Conservation (phyloP, 2,329 filamentous ascomycete genomes). For the Ceratocystis alfenasii region DNA sequence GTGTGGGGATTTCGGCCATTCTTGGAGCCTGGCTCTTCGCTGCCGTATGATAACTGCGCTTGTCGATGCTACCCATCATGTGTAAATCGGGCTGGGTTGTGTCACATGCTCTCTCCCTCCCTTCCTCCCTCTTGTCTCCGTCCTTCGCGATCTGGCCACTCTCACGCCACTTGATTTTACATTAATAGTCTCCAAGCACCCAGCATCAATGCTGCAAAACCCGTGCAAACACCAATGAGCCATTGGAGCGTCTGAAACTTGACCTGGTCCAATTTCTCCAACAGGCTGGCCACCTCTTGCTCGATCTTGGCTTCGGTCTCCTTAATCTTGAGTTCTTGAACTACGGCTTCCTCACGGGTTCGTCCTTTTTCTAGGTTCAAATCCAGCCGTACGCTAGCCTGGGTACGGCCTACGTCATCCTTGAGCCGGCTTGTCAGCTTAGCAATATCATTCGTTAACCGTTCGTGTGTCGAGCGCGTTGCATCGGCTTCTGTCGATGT, state of each 20-base stretch:
- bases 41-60: not conserved
- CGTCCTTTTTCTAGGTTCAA: slow-evolving; percentile 93
- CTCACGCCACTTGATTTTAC: slow-evolving; percentile 30
- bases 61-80: not conserved
- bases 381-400: slow-evolving; percentile 83
- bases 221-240: slow-evolving; percentile 76
- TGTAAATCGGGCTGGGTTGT: not conserved
- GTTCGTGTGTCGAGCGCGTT: slow-evolving; percentile 80
- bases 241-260: slow-evolving; percentile 98
- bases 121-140: not conserved
- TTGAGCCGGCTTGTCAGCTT: slow-evolving; percentile 81
- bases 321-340: slow-evolving; percentile 95
- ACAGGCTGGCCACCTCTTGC: slow-evolving; percentile 81
- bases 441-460: slow-evolving; percentile 84
- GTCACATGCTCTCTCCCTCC: not conserved
- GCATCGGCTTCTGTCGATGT: slow-evolving; percentile 85
- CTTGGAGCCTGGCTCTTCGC: not conserved
- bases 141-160: not conserved
- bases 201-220: slow-evolving; percentile 53
- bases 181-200: slow-evolving; percentile 61
- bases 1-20: not conserved
- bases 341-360: slow-evolving; percentile 90
- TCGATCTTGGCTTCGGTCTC: slow-evolving; percentile 98
- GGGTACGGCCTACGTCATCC: slow-evolving; percentile 88
- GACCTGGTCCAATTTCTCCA: slow-evolving; percentile 88